Percentiles rank a stretch among this genome's conserved stretches.
Conservation (phyloP, 371 early-diverging fungal genomes). For the Cokeromyces recurvatus region DNA sequence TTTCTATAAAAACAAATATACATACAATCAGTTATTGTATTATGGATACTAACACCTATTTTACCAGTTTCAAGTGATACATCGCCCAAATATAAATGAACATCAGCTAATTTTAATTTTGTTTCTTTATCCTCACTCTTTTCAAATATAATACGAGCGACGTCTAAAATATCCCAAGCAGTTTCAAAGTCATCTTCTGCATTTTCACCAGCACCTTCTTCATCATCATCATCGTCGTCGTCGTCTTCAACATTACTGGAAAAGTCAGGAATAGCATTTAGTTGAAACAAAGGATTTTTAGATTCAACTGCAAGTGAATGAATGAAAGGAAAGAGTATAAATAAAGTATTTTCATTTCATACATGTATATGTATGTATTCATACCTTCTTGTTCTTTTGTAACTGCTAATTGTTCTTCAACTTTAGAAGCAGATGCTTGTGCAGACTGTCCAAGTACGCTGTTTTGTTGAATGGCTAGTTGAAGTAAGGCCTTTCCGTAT, state of each 20-base stretch:
- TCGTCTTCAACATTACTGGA: constrained; percentile 24
- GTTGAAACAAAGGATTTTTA: constrained; percentile 45
- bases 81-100: constrained; percentile 73
- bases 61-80: constrained; percentile 81
- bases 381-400: constrained; percentile 9
- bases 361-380: no score
- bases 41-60: no score
- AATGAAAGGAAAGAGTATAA: neutral
- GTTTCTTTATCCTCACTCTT: constrained; percentile 57
- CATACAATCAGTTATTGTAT: neutral
- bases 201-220: constrained; percentile 31
- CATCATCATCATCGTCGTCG: constrained; percentile 33
- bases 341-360: no score
- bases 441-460: constrained; percentile 62
- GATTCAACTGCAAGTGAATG: constrained; percentile 15
- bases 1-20: constrained; percentile 53
- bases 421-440: constrained; percentile 12
- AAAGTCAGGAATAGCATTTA: constrained; percentile 51
- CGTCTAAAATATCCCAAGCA: constrained; percentile 86
- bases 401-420: constrained; percentile 12
- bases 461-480: constrained; percentile 72
- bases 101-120: constrained; percentile 65
- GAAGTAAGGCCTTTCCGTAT: constrained; percentile 78
- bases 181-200: constrained; percentile 76
- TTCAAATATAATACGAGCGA: constrained; percentile 79